Conservation (phyloP, 257 asterid species). For the Solanum virginianum region DNA sequence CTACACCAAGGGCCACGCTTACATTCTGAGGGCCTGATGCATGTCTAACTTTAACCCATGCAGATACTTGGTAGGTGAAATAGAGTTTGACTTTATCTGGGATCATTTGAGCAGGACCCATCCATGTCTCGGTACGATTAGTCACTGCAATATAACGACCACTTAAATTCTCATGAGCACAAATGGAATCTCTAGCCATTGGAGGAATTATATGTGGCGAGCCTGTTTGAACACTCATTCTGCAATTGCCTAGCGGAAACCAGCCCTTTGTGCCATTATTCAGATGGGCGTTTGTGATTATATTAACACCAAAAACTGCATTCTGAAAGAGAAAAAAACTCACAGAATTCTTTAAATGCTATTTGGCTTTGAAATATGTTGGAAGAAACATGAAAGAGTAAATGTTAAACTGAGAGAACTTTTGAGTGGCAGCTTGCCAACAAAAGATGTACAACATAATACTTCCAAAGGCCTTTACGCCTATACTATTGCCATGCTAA, state of each 20-base stretch:
- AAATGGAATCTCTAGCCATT: constrained; percentile 74
- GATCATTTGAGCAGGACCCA: constrained; percentile 93
- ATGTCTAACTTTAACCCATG: constrained; percentile 69
- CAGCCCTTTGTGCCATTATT: constrained; percentile 55
- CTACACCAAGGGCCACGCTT: constrained; percentile 78
- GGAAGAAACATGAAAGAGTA: not conserved
- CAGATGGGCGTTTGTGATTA: constrained; percentile 59
- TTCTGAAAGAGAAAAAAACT: constrained; percentile 26
- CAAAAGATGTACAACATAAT: not conserved
- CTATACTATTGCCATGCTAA: not conserved
- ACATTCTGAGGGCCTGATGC: constrained; percentile 57
- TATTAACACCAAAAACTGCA: constrained; percentile 56
- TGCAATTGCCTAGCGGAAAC: constrained; percentile 91
- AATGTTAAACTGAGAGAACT: not conserved
- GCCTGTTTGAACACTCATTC: constrained; percentile 41
- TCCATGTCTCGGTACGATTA: constrained; percentile 84
- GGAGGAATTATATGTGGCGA: constrained; percentile 85
- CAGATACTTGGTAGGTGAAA: constrained; percentile 87
- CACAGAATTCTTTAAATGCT: not conserved
- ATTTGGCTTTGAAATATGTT: not conserved
- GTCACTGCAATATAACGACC: constrained; percentile 59
- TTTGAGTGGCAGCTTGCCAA: not conserved
- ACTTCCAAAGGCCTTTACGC: not conserved
- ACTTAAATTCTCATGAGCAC: constrained; percentile 51
- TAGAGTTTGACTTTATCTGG: constrained; percentile 56